Evolutionary conservation across 2,329 filamentous ascomycete genomes (phyloP), one percentile per base, ranked within the genome.

Genomic region (Penicillium sp.): DNA sequence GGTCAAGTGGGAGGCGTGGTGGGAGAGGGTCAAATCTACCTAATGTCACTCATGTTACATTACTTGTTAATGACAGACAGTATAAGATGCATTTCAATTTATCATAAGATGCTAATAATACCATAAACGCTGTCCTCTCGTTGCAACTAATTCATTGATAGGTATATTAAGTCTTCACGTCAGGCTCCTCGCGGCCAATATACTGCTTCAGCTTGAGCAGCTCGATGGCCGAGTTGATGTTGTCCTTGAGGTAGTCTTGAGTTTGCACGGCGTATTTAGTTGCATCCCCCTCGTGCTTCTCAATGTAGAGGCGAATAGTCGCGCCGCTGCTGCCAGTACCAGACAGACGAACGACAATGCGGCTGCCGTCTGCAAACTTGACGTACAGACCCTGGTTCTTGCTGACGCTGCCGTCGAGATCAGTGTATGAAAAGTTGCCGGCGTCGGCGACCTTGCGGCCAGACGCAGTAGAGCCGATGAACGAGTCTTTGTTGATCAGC

Each of bases 341-440:
- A 1, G 93, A 97, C 59, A 99, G 81, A 67, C 94, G 89, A 58
- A 97, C 91, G 52, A 99, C 91, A 60, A 97, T 93, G 64, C 94
- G 89, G 78, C 90, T 96, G 61, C 93, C 93, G 58, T 95, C 92
- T 55, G 91, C 91, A 76, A 97, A 97, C 75, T 90, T 89, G 72
- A 92, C 89, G 71, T 90, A 99, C 65, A 99, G 86, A 63, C 94
- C 94, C 79, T 99, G 94, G 81, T 97, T 95, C 72, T 91, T 90
- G 69, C 91, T 89, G 55, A 97, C 90, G 63, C 91, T 96, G 60
- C 93, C 94, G 69, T 99, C 94, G n/a, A 99, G 86, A 71, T 99
- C 94, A 8, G 91, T 97, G 83, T 99, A 99, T 30, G 90, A 91
- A 76, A 99, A 99, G 82, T 99, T 92, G 63, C 92, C 94, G 6